These are phyloP conservation scores for Rickenella mellea DNA, from an alignment of 768 basidiomycete species.

Conservation along the genomic window DNA sequence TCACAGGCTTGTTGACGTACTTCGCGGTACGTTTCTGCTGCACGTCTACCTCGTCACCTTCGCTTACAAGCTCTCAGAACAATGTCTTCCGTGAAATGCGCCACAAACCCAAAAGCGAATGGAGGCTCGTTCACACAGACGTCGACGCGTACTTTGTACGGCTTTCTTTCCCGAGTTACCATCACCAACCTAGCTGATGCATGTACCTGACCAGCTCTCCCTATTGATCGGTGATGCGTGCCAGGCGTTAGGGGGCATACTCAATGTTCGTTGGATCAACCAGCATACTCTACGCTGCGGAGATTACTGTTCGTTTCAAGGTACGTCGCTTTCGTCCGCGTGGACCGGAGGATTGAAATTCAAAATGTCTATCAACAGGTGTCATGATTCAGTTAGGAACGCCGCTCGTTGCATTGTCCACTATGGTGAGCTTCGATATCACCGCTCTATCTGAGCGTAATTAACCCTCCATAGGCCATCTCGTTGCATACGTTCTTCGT, in stretches of 20 bases:
- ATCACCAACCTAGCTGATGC: neutral
- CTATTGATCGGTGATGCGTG: slow-evolving; percentile 5
- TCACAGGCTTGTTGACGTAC: too few species aligned
- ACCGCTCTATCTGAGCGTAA: neutral
- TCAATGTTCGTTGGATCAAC: slow-evolving; percentile 6
- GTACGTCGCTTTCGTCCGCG: neutral
- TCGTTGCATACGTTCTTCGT: slow-evolving; percentile 8
- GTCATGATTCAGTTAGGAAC: slow-evolving; percentile 8
- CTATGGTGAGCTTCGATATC: slow-evolving; percentile 4
- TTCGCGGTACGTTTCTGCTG: too few species aligned
- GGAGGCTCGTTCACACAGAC: slow-evolving; percentile 6
- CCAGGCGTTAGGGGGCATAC: slow-evolving; percentile 6
- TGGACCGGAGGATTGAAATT: neutral
- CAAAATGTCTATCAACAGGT: neutral
- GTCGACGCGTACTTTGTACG: slow-evolving; percentile 7
- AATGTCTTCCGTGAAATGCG: too few species aligned
- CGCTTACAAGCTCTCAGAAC: too few species aligned
- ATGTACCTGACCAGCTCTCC: slow-evolving; percentile 2
- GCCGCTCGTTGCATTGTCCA: slow-evolving; percentile 9
- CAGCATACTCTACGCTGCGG: slow-evolving; percentile 4
- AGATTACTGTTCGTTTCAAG: slow-evolving; percentile 7
- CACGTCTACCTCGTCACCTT: too few species aligned
- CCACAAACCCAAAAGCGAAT: too few species aligned
- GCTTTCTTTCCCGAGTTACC: neutral
- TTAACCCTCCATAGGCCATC: slow-evolving; percentile 3